These are phyloP conservation scores for Melocanna baccifera DNA, from an alignment of 176 grass and related monocot genomes.

Conservation along the genomic window DNA sequence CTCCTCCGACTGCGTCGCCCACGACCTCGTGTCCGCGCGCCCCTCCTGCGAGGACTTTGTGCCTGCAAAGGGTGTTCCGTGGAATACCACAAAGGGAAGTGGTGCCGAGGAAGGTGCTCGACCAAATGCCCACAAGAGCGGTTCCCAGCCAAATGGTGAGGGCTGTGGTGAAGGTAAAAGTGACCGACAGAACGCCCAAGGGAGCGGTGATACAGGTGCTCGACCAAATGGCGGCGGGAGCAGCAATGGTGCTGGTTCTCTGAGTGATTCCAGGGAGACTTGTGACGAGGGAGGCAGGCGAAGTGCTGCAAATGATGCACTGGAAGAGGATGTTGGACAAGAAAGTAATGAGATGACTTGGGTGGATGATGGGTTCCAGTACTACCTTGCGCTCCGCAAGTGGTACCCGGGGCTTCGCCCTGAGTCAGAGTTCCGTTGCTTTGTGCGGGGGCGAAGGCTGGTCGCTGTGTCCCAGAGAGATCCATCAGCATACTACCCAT, in stretches of 20 bases:
- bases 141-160: neutral
- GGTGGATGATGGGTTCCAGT: conserved; percentile 54
- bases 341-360: conserved; percentile 5
- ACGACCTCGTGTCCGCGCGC: conserved; percentile 51
- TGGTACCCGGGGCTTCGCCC: conserved; percentile 71
- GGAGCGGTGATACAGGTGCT: neutral
- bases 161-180: neutral
- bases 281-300: neutral
- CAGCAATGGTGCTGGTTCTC: neutral
- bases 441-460: conserved; percentile 46
- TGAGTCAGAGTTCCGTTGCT: conserved; percentile 90
- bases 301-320: neutral
- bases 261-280: neutral
- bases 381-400: conserved; percentile 73
- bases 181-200: neutral
- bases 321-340: neutral
- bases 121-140: neutral
- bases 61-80: conserved; percentile 5
- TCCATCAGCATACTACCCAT: conserved; percentile 78
- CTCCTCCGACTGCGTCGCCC: conserved; percentile 66
- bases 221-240: neutral
- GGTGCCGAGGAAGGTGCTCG: neutral
- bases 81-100: neutral
- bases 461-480: conserved; percentile 74
- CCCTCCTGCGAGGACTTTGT: conserved; percentile 37